These are phyloP conservation scores for Ceratocystis diversiconidia DNA, from an alignment of 2,329 filamentous ascomycete genomes.

Conservation along the genomic window DNA sequence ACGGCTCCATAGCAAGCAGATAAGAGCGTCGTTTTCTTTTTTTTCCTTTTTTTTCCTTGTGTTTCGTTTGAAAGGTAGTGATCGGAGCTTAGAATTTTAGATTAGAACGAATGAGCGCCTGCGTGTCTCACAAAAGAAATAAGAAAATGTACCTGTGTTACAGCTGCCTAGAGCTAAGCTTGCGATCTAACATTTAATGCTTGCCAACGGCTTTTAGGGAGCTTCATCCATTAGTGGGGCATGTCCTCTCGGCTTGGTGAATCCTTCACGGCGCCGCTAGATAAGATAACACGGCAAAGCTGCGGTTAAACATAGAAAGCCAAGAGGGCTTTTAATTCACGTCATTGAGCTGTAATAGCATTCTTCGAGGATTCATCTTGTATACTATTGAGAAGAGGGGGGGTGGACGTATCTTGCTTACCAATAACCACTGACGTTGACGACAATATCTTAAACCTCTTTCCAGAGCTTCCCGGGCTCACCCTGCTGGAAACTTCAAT, in stretches of 20 bases:
- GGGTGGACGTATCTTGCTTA: neutral
- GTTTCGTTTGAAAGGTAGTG: too few species aligned
- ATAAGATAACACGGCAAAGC: slow-evolving; percentile 9
- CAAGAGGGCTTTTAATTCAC: too few species aligned
- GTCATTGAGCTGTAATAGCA: neutral
- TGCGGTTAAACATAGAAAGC: neutral
- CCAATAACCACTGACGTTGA: neutral
- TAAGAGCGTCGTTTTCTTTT: too few species aligned
- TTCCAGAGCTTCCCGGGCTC: neutral
- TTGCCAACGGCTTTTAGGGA: neutral
- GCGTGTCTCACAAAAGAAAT: neutral
- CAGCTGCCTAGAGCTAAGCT: neutral
- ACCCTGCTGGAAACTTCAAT: neutral
- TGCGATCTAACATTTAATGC: neutral
- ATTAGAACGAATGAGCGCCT: neutral
- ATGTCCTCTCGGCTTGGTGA: neutral
- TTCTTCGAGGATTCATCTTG: neutral
- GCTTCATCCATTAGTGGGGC: neutral
- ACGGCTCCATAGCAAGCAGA: neutral
- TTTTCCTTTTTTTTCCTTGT: too few species aligned
- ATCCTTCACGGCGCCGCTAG: neutral
- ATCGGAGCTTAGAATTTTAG: neutral
- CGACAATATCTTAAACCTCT: neutral
- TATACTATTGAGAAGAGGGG: neutral
- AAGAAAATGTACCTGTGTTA: neutral